Percentiles rank a stretch among this genome's conserved stretches.
These are phyloP conservation scores for Penicillium sp. DNA, from an alignment of 2,329 filamentous ascomycete genomes.

Conservation along the genomic window DNA sequence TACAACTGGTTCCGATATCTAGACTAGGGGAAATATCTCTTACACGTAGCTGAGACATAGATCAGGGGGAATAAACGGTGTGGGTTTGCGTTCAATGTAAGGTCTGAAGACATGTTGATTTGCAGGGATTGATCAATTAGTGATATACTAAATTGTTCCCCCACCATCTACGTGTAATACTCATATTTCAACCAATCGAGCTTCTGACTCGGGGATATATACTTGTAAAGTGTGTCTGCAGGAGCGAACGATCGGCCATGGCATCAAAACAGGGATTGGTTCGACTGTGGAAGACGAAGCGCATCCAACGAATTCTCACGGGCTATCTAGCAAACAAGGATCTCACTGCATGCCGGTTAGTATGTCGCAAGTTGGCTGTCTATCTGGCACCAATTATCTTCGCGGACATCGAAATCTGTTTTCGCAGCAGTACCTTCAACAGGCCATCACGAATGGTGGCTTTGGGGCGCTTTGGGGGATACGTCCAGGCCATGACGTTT, in stretches of 20 bases:
- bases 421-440: constrained; percentile 67
- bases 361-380: constrained; percentile 35
- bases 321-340: constrained; percentile 33
- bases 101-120: neutral
- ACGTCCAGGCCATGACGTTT: constrained; percentile 77
- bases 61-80: neutral
- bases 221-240: neutral
- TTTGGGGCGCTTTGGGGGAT: constrained; percentile 69
- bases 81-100: no score
- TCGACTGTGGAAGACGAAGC: constrained; percentile 39
- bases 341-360: constrained; percentile 35
- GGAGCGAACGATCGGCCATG: neutral
- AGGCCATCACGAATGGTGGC: constrained; percentile 70
- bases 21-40: neutral
- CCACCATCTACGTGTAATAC: neutral
- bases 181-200: neutral
- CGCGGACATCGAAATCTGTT: constrained; percentile 45
- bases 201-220: neutral
- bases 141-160: no score
- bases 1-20: neutral
- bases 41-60: neutral
- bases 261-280: constrained; percentile 26
- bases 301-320: constrained; percentile 35
- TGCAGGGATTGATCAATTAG: no score
- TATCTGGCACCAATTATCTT: constrained; percentile 41